Evolutionary conservation across 768 basidiomycete genomes (phyloP), one percentile per base, ranked within the genome.

Genomic region (Termitomyces bulborhizus): DNA sequence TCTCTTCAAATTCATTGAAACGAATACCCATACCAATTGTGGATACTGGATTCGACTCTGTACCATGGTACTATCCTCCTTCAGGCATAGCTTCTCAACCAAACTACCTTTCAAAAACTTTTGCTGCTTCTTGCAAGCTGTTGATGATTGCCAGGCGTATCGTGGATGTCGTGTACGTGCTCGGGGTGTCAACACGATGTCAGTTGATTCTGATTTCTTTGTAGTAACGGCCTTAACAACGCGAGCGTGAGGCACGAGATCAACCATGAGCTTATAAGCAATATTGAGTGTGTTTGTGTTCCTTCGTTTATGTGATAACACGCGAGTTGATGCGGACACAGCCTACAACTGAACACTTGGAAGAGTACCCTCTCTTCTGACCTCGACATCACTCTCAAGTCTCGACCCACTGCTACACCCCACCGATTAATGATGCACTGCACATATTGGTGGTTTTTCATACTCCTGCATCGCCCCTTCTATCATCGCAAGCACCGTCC

Each of bases 381-480:
- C 57, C 70, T 82, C 34, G 76, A 81, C 47, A 71, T 82, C 31
- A 81, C 77, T 0, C 68, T 72, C 47, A 73, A 77, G 37, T 78
- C 73, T 32, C 73, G 76, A 7, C 66, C 71, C 7, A 76, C 73
- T 9, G 74, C 80, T 11, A 76, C 77, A 0, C 81, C 81, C 0
- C 82, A 84, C 55, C 71, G 78, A 27, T 66, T 84, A 29, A 79
- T 79, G 74, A 69, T 84, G 55, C 81, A 85, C 57, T 68, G 79
- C 29, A 70, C 76, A 9, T 82, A 80, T 62, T 79, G 80, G 74
- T 84, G 82, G 78, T 66, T 78, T 16, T 76, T 79, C 58, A 81
- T 86, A 34, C 74, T 86, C 16, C 75, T 86, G 0, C 81, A 85
- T 57, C 74, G 84, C 3, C 83, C 83, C 0, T 81, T 70, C 71